phyloP scores from a whole-genome alignment of 2,329 filamentous ascomycete genomes.

The Fusarium palustre region DNA sequence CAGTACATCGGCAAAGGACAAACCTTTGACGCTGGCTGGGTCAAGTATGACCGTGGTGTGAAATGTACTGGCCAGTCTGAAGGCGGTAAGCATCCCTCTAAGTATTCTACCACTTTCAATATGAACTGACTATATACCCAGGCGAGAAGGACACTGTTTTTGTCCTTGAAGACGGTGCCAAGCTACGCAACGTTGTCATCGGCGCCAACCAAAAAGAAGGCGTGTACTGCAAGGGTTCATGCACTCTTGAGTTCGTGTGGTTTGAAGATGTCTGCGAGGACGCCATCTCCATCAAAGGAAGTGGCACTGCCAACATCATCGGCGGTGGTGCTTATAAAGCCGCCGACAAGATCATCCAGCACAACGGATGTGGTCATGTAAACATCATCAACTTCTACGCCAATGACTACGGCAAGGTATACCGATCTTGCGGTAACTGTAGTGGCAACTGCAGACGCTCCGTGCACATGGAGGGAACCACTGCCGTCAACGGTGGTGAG shows the following conservation, averaged over 20 bases:
- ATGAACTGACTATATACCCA: neutral
- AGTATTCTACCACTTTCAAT: accelerated
- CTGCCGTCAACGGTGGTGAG: slow-evolving; percentile 56
- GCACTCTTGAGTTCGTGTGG: slow-evolving; percentile 61
- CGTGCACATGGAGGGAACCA: slow-evolving; percentile 58
- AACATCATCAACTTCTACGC: slow-evolving; percentile 54
- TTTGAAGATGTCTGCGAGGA: slow-evolving; percentile 61
- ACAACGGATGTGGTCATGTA: slow-evolving; percentile 60
- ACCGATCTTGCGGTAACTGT: slow-evolving; percentile 46
- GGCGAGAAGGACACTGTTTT: slow-evolving; percentile 55
- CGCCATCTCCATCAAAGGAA: slow-evolving; percentile 36
- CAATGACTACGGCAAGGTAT: slow-evolving; percentile 60
- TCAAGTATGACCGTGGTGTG: slow-evolving; percentile 55
- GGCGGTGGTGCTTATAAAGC: slow-evolving; percentile 60
- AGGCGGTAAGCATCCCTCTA: slow-evolving; percentile 49
- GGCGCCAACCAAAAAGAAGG: slow-evolving; percentile 60
- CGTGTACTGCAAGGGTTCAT: slow-evolving; percentile 59
- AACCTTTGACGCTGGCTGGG: slow-evolving; percentile 50
- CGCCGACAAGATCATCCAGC: slow-evolving; percentile 60
- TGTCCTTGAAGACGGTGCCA: slow-evolving; percentile 56
- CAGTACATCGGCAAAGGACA: slow-evolving; percentile 47
- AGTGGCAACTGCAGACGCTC: slow-evolving; percentile 54
- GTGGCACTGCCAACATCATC: slow-evolving; percentile 54
- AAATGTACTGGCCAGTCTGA: slow-evolving; percentile 58
- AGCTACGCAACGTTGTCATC: slow-evolving; percentile 60